phyloP scores from a whole-genome alignment of 1,284 basidiomycete species.

The Microstroma glucosiphilum region DNA sequence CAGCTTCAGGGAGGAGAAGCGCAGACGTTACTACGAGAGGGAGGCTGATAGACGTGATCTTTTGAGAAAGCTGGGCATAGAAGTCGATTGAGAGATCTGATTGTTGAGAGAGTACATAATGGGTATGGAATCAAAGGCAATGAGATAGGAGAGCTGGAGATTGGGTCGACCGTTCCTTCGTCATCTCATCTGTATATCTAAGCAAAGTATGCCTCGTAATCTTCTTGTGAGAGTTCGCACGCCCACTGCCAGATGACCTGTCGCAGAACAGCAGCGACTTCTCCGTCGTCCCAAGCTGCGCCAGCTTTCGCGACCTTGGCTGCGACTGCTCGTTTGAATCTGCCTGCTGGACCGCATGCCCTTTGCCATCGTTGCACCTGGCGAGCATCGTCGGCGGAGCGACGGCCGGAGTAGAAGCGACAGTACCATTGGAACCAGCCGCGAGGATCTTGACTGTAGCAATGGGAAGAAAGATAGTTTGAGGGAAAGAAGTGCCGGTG shows the following conservation, averaged over 20 bases:
- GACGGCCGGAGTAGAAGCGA: conserved; percentile 54
- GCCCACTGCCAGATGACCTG: conserved; percentile 50
- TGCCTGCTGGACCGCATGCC: conserved; percentile 53
- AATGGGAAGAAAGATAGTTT: too few relatives aligned
- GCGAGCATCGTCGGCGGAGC: conserved; percentile 53
- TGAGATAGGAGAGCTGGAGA: too few relatives aligned
- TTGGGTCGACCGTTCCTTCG: too few relatives aligned
- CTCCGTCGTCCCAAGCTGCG: conserved; percentile 48
- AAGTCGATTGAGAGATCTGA: conserved; percentile 13
- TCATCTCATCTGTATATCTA: too few relatives aligned
- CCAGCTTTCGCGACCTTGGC: conserved; percentile 50
- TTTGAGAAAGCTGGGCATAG: conserved; percentile 31
- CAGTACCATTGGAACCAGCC: conserved; percentile 55
- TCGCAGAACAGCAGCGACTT: conserved; percentile 26
- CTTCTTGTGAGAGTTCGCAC: conserved; percentile 41
- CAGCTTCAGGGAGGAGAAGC: conserved; percentile 24
- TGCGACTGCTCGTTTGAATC: conserved; percentile 53
- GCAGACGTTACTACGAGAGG: conserved; percentile 20
- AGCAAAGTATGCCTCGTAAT: conserved; percentile 31
- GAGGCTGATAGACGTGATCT: conserved; percentile 29
- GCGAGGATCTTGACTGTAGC: conserved; percentile 50
- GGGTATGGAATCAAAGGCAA: too few relatives aligned
- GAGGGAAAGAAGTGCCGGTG: too few relatives aligned
- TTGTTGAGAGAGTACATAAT: too few relatives aligned
- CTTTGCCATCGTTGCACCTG: conserved; percentile 55